Percentiles rank a stretch among this genome's conserved stretches.
Evolutionary conservation across 306 rosid species (phyloP).

Genomic region (Clitoria ternatea): DNA sequence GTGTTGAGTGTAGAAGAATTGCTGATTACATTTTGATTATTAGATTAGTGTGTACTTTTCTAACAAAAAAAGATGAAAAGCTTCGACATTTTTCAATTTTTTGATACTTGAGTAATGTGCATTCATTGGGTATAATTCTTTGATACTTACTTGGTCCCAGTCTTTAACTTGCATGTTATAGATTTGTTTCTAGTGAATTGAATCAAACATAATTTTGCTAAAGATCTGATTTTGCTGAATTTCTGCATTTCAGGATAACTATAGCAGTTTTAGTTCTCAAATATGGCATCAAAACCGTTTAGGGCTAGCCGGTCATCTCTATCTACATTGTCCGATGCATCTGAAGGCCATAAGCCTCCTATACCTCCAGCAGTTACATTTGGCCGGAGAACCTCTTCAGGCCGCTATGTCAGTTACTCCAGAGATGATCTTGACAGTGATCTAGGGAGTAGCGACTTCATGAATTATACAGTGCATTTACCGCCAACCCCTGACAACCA

Average conservation of each 20-base stretch:
- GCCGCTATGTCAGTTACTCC: slow-evolving; percentile 80
- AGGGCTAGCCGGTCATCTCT: slow-evolving; percentile 57
- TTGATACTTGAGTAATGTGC: slow-evolving; percentile 4
- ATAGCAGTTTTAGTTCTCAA: slow-evolving; percentile 16
- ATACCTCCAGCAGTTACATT: slow-evolving; percentile 68
- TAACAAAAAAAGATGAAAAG: not conserved
- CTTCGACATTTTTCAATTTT: slow-evolving; percentile 10
- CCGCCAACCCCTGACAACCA: slow-evolving; percentile 92
- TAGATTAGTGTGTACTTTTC: not conserved
- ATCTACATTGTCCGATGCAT: slow-evolving; percentile 53
- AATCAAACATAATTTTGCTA: slow-evolving; percentile 5
- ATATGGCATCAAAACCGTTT: slow-evolving; percentile 63
- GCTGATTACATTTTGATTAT: not conserved
- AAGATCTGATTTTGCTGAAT: slow-evolving; percentile 9
- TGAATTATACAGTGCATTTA: slow-evolving; percentile 76
- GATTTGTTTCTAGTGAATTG: not conserved
- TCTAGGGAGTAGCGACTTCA: slow-evolving; percentile 63
- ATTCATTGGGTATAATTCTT: not conserved
- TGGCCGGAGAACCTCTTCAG: slow-evolving; percentile 79
- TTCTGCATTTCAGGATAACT: slow-evolving; percentile 33
- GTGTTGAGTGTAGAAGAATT: not conserved
- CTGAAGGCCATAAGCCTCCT: slow-evolving; percentile 57
- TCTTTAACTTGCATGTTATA: not conserved
- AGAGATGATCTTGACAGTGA: slow-evolving; percentile 95
- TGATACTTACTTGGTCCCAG: not conserved